Percentiles rank a stretch among this genome's conserved stretches.
Evolutionary conservation across 2,329 filamentous ascomycete genomes (phyloP).

Genomic region (Graphilbum ipis-grandicollis): DNA sequence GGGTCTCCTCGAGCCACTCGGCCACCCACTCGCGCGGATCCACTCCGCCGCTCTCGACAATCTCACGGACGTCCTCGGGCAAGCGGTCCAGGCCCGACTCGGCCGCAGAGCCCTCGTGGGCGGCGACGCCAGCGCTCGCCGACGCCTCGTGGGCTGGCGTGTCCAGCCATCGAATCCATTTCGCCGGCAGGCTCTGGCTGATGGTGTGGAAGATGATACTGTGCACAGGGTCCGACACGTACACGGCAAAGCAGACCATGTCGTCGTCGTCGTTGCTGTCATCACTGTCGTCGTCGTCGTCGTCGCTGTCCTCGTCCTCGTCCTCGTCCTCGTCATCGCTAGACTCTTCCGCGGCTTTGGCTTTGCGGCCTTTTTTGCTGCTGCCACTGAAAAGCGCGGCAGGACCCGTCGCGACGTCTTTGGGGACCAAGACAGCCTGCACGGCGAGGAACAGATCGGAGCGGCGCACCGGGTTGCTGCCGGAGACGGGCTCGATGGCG

Average conservation of each 20-base stretch:
- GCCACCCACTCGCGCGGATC: constrained; percentile 95
- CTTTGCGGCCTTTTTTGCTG: neutral
- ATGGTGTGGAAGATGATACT: constrained; percentile 72
- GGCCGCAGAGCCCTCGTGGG: constrained; percentile 3
- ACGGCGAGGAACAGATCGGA: constrained; percentile 94
- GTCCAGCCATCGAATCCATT: constrained; percentile 88
- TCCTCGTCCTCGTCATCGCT: constrained; percentile 23
- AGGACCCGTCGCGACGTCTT: too few relatives aligned
- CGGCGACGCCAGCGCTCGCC: constrained; percentile 20
- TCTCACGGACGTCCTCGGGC: constrained; percentile 74
- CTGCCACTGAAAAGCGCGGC: too few relatives aligned
- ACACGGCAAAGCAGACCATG: constrained; percentile 56
- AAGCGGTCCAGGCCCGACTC: constrained; percentile 24
- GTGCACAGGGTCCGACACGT: constrained; percentile 77
- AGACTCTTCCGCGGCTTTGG: too few relatives aligned
- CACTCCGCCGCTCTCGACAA: constrained; percentile 57
- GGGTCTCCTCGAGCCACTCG: constrained; percentile 86
- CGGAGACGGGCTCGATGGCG: constrained; percentile 62
- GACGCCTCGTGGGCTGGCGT: constrained; percentile 43
- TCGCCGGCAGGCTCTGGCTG: constrained; percentile 65
- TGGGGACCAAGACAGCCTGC: constrained; percentile 46
- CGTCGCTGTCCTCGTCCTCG: too few relatives aligned
- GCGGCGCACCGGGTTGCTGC: constrained; percentile 76
- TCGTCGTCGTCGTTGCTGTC: constrained; percentile 60
- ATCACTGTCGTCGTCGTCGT: constrained; percentile 26